Evolutionary conservation across 2,329 filamentous ascomycete genomes (phyloP), one percentile per base, ranked within the genome.

Genomic region (Paramyrothecium roridum): DNA sequence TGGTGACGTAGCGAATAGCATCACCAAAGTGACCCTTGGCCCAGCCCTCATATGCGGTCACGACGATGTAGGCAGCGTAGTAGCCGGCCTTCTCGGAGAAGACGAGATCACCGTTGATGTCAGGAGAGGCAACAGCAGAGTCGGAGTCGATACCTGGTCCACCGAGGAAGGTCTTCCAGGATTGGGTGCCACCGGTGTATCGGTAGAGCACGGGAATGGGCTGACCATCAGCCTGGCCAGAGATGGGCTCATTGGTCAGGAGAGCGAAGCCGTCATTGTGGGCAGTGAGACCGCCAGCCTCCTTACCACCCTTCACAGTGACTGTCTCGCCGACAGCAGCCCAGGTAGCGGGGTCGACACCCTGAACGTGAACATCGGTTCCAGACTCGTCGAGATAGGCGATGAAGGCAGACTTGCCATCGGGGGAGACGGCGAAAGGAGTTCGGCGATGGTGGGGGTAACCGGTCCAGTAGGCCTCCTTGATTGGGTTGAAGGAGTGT

Each of bases 191-290:
- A 53, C 73, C 69, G 33, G 78, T 81, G 65, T 80, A 85, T 53
- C 82, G 77, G 68, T 86, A 84, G n/a, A 87, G 70, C 2, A 81
- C 80, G 16, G 83, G 71, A 11, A 86, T 78, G 1, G 82, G 81
- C 4, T 76, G 76, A 2, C 79, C 77, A 55, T 81, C 73, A 3
- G 76, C 60, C 17, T 80, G 79, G 21, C 76, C 77, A 1, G 78
- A 75, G 60, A 83, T 70, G 2, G 75, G 74, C 64, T 83, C 82
- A 69, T 84, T 84, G 45, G 82, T 84, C 50, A 87, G 68, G 26
- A 86, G 68, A n/a, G 83, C 83, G 57, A 87, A 87, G 3, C 83
- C 84, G 65, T 87, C 82, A 65, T 86, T 80, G 62, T 86, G 83
- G 17, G 83, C 83, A 47, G 86, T 80, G 1, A 87, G 75, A 48